Percentiles rank a stretch among this genome's conserved stretches.
phyloP scores from a whole-genome alignment of 768 basidiomycete species.

The Lentinula edodes region DNA sequence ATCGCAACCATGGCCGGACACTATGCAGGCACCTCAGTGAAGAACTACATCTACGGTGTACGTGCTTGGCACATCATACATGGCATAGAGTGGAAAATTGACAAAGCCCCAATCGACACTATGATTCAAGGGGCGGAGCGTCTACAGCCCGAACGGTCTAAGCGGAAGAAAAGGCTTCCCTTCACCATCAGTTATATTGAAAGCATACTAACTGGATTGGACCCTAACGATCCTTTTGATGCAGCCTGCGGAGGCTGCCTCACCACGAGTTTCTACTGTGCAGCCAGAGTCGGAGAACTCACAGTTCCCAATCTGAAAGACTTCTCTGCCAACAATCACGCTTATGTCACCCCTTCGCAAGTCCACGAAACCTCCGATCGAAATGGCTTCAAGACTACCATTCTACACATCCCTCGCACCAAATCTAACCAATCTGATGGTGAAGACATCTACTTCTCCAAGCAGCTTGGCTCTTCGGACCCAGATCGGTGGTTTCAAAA shows the following conservation, averaged over 20 bases:
- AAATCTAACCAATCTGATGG: conserved; percentile 17
- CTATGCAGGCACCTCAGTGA: too few relatives aligned
- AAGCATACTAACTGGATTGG: conserved; percentile 8
- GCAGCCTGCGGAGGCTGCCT: conserved; percentile 31
- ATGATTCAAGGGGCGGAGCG: conserved; percentile 23
- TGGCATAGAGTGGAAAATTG: conserved; percentile 23
- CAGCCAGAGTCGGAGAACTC: conserved; percentile 30
- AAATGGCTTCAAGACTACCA: conserved; percentile 15
- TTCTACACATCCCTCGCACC: conserved; percentile 22
- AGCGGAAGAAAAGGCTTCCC: conserved; percentile 22
- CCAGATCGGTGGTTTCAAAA: conserved; percentile 22
- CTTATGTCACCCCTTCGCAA: conserved; percentile 19
- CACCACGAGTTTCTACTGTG: conserved; percentile 30
- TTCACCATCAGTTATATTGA: conserved; percentile 12
- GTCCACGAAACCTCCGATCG: conserved; percentile 15
- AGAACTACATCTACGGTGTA: too few relatives aligned
- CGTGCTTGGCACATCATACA: conserved; percentile 26
- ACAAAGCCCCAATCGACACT: conserved; percentile 18
- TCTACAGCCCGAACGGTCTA: conserved; percentile 23
- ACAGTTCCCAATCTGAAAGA: conserved; percentile 22
- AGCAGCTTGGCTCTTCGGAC: conserved; percentile 20
- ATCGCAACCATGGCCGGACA: too few relatives aligned
- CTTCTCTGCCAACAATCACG: conserved; percentile 24
- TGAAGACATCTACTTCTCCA: conserved; percentile 26
- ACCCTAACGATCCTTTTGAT: conserved; percentile 23